Evolutionary conservation across 2,329 filamentous ascomycete species (phyloP), one percentile per base, ranked within the genome.

Genomic region (Sarocladium brachiariae): DNA sequence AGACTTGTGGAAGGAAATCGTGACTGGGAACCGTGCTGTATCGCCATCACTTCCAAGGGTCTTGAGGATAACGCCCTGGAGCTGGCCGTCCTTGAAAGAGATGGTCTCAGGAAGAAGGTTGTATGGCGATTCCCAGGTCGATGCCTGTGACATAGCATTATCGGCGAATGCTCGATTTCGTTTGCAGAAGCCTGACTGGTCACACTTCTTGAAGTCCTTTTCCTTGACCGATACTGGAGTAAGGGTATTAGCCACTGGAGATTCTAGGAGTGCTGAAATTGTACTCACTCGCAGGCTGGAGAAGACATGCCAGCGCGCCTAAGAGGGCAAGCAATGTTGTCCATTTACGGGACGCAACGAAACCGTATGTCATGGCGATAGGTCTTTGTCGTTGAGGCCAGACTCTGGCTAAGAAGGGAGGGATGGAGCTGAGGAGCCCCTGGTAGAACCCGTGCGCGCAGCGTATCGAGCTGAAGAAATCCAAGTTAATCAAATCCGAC

Each of bases 141-240:
- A 76, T 53, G 81, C 83, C 51, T 81, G 71, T 37, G 80, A 72
- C 41, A 80, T 70, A 55, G 84, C 89, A 56, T 80, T 74, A 69
- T 97, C 91, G 64, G 93, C 93, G 65, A 87, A 91, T 34, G 81
- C 87, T 65, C 93, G 84, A 71, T 97, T 97, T 57, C 93, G 87
- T 66, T 90, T 93, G 72, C 93, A 99, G 74, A 99, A 99, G 61
- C 93, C 93, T 4, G 92, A 93, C 66, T 99, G 92, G 58, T 87
- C 74, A 73, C 93, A 99, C 61, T 87, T 96, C 66, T 97, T 99
- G 78, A 97, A 99, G 67, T 95, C 91, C 61, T 96, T 84, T 65
- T 96, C 87, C 72, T 99, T 99, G 49, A 99, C 93, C 61, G 81
- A 77, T 57, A 80, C 90, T 95, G 58, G 23, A 35, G 7, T 35